Evolutionary conservation across 805 yeast species (phyloP).

Genomic region (Metschnikowia sp.): DNA sequence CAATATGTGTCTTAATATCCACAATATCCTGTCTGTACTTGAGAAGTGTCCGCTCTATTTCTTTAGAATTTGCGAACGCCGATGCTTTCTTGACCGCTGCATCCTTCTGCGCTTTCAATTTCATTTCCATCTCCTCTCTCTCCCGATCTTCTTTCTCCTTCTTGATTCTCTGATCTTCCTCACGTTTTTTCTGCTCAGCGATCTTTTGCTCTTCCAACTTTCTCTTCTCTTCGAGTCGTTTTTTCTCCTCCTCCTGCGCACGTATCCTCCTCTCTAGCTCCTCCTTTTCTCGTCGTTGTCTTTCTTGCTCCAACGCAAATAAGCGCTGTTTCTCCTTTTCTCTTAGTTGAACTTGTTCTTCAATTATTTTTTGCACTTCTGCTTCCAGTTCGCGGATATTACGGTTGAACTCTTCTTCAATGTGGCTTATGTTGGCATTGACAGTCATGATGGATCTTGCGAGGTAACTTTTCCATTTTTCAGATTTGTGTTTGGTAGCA

Average conservation of each 20-base stretch:
- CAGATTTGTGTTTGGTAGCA: background rate
- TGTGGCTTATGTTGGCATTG: background rate
- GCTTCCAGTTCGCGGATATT: slow-evolving; percentile 2
- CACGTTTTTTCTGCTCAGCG: slow-evolving; percentile 7
- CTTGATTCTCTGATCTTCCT: slow-evolving; percentile 10
- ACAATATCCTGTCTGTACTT: slow-evolving; percentile 50
- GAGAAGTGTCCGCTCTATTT: slow-evolving; percentile 42
- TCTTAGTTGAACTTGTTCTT: slow-evolving; percentile 6
- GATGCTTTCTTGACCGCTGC: slow-evolving; percentile 19
- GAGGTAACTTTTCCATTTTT: slow-evolving; percentile 2
- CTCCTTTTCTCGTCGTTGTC: background rate
- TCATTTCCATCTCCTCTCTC: slow-evolving; percentile 17
- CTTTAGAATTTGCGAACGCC: slow-evolving; percentile 31
- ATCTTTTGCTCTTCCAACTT: slow-evolving; percentile 12
- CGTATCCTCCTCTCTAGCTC: slow-evolving; percentile 16
- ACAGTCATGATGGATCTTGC: background rate
- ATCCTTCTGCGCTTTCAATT: slow-evolving; percentile 15
- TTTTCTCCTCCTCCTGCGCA: slow-evolving; percentile 13
- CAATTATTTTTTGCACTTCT: slow-evolving; percentile 6
- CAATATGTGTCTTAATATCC: slow-evolving; percentile 59
- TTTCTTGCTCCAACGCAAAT: slow-evolving; percentile 9
- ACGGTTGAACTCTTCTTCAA: slow-evolving; percentile 1
- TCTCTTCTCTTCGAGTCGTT: slow-evolving; percentile 10
- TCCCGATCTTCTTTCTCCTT: slow-evolving; percentile 18
- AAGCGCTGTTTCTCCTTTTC: slow-evolving; percentile 13